Conservation (phyloP, 148 eudicot species). For the Rhododendron vialii region DNA sequence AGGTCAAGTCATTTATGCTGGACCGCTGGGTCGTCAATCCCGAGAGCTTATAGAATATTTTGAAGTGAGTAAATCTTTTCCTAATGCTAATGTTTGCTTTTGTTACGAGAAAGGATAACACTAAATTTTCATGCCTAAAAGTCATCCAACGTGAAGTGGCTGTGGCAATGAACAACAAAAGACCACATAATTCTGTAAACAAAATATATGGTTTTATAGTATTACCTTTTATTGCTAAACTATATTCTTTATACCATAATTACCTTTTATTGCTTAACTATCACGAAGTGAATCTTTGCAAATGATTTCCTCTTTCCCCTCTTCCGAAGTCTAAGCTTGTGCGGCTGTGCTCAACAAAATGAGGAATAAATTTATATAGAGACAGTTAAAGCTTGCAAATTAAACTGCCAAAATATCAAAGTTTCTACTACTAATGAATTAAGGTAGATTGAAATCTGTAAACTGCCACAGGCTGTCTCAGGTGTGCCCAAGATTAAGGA, state of each 20-base stretch:
- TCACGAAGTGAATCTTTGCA: not conserved
- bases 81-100: not conserved
- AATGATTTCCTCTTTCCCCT: not conserved
- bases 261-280: not conserved
- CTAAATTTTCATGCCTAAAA: not conserved
- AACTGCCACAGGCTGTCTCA: slow-evolving; percentile 39
- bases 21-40: slow-evolving; percentile 60
- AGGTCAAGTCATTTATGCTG: slow-evolving; percentile 69
- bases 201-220: not conserved
- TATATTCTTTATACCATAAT: not conserved
- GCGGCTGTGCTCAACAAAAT: not conserved
- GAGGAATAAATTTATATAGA: not conserved
- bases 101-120: not conserved
- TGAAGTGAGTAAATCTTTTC: slow-evolving; percentile 42
- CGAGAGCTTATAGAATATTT: slow-evolving; percentile 59
- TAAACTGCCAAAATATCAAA: not conserved
- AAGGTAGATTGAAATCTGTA: not conserved
- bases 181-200: not conserved
- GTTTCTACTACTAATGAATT: not conserved
- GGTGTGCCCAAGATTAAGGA: slow-evolving; percentile 52
- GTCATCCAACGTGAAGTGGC: not conserved
- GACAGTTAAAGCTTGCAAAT: not conserved
- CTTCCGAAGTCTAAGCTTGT: not conserved
- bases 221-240: not conserved
- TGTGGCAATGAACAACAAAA: not conserved